Base-by-base conservation (phyloP, 768 basidiomycete genomes). In the Lentinus tigrinus region DNA sequence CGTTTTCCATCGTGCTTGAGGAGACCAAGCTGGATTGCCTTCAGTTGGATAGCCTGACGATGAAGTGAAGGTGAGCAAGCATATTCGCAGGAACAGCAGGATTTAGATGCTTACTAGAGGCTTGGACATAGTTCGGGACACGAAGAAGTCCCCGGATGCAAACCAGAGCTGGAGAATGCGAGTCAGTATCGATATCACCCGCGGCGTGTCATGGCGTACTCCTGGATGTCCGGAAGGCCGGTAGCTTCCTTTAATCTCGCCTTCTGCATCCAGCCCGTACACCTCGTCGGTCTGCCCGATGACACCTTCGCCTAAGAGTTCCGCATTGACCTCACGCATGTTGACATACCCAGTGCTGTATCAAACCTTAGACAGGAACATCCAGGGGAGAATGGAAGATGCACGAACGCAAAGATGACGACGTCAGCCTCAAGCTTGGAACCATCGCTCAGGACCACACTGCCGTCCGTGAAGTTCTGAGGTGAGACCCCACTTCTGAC, bases 201-300 rank as follows among this genome's bases (percentile, higher is more conserved):
- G 27, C 4, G 24, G 23, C 55, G 16, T 10, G 5, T 17, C 1
- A 17, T 17, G 14, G 23, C 19, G 67, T 52, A 77, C 77, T 9
- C 75, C 77, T 17, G 77, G 78, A 60, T 77, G 72, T 0, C 79
- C 79, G 2, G 75, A 72, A 6, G 75, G 77, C 13, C 74, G 68
- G 55, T 75, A 79, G 50, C 69, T 63, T 9, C 74, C 74, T 38
- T 60, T 62, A 2, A 74, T 47, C 52, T 79, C 78, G 1, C 75
- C 77, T 58, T 78, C 78, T 23, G 72, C 69, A 51, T 81, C 76
- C 19, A 78, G 19, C 1, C 77, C 77, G 73, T 73, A 77, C 2
- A 77, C 65, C 24, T 48, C 17, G 55, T 67, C 63, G 3, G 74
- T 74, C 28, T 67, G 53, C 8, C 69, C 69, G 10, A 76, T 71